A percentile compares a stretch with the other conserved stretches of the same genome.
Conservation (phyloP, 140 eudicot genomes). For the Anethum foeniculum region DNA sequence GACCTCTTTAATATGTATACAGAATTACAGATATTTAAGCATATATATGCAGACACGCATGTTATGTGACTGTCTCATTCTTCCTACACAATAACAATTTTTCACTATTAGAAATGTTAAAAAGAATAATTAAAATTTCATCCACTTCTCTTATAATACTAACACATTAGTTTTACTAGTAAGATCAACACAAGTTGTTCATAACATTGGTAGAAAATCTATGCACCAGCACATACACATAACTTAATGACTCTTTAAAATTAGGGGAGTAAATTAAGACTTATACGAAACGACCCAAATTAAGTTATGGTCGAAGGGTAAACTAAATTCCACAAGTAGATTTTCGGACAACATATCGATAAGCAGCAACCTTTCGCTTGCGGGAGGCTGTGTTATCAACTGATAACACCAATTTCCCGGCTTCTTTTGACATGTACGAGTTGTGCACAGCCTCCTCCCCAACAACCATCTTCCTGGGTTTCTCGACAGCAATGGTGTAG, state of each 20-base stretch:
- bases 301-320: background rate
- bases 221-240: background rate
- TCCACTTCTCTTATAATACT: background rate
- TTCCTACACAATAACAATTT: background rate
- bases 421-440: slow-evolving; percentile 55
- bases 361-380: slow-evolving; percentile 78
- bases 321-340: slow-evolving; percentile 5
- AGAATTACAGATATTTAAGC: background rate
- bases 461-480: slow-evolving; percentile 35
- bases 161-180: background rate
- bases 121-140: background rate
- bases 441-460: slow-evolving; percentile 51
- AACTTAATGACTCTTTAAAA: slow-evolving; percentile 8
- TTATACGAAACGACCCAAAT: background rate
- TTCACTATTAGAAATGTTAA: background rate
- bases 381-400: slow-evolving; percentile 76
- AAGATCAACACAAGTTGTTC: slow-evolving; percentile 6
- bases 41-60: background rate
- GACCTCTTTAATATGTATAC: no score
- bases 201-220: background rate
- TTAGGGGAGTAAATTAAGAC: background rate
- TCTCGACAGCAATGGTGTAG: slow-evolving; percentile 79
- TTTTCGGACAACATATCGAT: slow-evolving; percentile 70
- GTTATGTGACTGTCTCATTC: background rate
- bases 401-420: slow-evolving; percentile 69